A percentile compares a stretch with the other conserved stretches of the same genome.
These are phyloP conservation scores for Kuraishia capsulata DNA, from an alignment of 805 yeast genomes.

Conservation along the genomic window DNA sequence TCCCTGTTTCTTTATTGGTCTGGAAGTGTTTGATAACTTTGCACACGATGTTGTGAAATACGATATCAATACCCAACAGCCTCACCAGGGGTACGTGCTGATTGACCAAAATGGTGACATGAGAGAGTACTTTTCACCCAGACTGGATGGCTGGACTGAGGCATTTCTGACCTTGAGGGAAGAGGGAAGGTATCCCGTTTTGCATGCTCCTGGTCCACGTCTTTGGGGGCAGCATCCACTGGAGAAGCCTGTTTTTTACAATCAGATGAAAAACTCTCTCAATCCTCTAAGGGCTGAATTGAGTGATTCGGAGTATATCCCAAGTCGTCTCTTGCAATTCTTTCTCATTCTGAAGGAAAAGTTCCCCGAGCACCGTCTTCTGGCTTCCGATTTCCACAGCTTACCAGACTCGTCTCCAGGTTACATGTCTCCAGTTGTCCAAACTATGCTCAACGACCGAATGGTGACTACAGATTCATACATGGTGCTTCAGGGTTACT, in stretches of 20 bases:
- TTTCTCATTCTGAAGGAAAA: slow-evolving; percentile 50
- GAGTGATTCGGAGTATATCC: slow-evolving; percentile 69
- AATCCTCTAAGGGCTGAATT: slow-evolving; percentile 62
- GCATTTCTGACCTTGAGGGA: slow-evolving; percentile 49
- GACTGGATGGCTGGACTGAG: slow-evolving; percentile 46
- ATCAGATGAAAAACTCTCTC: slow-evolving; percentile 36
- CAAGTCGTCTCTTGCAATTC: slow-evolving; percentile 64
- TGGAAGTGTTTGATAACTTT: slow-evolving; percentile 79
- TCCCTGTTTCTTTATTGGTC: slow-evolving; percentile 70
- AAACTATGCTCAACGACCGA: slow-evolving; percentile 56
- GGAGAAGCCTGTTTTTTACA: slow-evolving; percentile 33
- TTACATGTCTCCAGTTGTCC: slow-evolving; percentile 70
- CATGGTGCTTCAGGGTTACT: slow-evolving; percentile 80
- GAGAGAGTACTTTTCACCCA: slow-evolving; percentile 60
- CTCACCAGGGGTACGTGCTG: slow-evolving; percentile 71
- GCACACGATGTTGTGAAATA: slow-evolving; percentile 76
- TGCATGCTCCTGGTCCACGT: slow-evolving; percentile 15
- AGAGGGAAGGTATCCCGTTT: slow-evolving; percentile 29
- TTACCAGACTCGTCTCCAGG: slow-evolving; percentile 46
- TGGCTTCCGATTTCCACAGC: slow-evolving; percentile 60
- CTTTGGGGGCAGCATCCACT: slow-evolving; percentile 45
- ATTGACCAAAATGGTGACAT: slow-evolving; percentile 69
- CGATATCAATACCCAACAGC: slow-evolving; percentile 56
- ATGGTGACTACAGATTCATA: slow-evolving; percentile 66
- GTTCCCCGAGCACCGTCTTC: slow-evolving; percentile 71